These are phyloP conservation scores for Boletus rufocinnamomeus DNA, from an alignment of 768 basidiomycete genomes.

Conservation along the genomic window DNA sequence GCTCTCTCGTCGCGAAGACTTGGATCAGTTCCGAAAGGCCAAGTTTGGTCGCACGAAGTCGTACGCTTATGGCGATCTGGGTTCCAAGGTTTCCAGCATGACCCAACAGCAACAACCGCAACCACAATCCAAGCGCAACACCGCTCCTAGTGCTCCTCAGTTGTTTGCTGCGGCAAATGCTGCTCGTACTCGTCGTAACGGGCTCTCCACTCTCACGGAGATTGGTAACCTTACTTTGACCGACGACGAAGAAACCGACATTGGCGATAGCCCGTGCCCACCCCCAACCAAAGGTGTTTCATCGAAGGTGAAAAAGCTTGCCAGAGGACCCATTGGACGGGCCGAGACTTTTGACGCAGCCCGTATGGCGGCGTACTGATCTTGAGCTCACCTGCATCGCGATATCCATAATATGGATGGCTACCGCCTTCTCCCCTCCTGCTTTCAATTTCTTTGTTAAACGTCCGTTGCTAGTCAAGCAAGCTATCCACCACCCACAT, in stretches of 20 bases:
- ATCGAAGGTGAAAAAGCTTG: constrained; percentile 60
- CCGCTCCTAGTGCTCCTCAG: constrained; percentile 57
- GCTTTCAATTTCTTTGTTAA: constrained; percentile 9
- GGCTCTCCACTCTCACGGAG: constrained; percentile 65
- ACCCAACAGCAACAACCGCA: constrained; percentile 38
- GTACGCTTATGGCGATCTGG: constrained; percentile 86
- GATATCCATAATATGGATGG: constrained; percentile 1
- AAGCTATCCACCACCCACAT: constrained; percentile 7
- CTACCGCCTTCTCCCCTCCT: constrained; percentile 2
- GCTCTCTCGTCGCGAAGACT: constrained; percentile 76
- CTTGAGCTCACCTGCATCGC: constrained; percentile 19
- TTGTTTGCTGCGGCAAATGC: constrained; percentile 72
- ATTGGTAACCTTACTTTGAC: constrained; percentile 62
- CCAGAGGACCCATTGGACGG: constrained; percentile 50
- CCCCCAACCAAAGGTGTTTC: constrained; percentile 62
- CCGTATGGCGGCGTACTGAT: constrained; percentile 50
- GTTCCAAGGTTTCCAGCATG: constrained; percentile 41
- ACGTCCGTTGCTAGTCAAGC: constrained; percentile 10
- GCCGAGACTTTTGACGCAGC: constrained; percentile 72
- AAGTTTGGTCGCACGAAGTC: constrained; percentile 90
- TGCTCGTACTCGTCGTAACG: constrained; percentile 63
- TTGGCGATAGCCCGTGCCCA: constrained; percentile 88
- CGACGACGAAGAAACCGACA: constrained; percentile 75
- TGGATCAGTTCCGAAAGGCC: constrained; percentile 88
- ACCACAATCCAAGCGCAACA: constrained; percentile 61